Percentiles rank a stretch among this genome's conserved stretches.
phyloP scores from a whole-genome alignment of 352 stramenopile species.

The Phytopythium helicoides region DNA sequence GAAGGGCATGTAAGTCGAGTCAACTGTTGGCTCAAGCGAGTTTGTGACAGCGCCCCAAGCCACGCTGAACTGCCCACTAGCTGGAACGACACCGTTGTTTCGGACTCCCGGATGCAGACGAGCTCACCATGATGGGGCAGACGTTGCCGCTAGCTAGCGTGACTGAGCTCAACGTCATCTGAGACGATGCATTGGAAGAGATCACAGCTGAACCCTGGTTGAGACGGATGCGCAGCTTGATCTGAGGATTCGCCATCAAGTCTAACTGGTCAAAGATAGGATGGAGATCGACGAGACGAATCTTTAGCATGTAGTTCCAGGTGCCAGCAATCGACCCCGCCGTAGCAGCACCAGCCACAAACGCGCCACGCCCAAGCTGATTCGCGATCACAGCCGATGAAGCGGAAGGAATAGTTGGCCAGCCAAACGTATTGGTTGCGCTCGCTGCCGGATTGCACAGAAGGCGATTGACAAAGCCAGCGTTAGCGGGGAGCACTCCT shows the following conservation, averaged over 20 bases:
- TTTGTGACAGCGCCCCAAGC: too few species aligned
- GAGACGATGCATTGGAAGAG: background rate
- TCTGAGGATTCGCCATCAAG: slow-evolving; percentile 14
- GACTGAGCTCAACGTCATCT: background rate
- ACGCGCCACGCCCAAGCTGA: slow-evolving; percentile 1
- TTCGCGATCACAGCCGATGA: slow-evolving; percentile 2
- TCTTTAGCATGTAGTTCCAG: slow-evolving; percentile 18
- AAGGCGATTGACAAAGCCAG: slow-evolving; percentile 8
- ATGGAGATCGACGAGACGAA: slow-evolving; percentile 18
- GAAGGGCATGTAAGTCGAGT: too few species aligned
- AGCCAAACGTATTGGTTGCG: background rate
- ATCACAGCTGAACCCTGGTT: background rate
- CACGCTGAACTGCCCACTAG: too few species aligned
- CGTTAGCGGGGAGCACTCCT: slow-evolving; percentile 7
- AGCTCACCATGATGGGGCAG: too few species aligned
- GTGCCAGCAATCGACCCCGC: slow-evolving; percentile 10
- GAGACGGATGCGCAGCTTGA: too few species aligned
- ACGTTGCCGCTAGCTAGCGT: too few species aligned
- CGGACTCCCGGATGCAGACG: too few species aligned
- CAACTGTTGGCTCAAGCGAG: too few species aligned
- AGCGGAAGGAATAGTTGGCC: slow-evolving; percentile 6
- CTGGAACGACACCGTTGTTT: too few species aligned
- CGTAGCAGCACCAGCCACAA: slow-evolving; percentile 5
- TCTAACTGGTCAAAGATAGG: slow-evolving; percentile 16
- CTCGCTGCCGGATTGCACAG: slow-evolving; percentile 4